These are phyloP conservation scores for Debaryomycetaceae sp. DNA, from an alignment of 1,139 yeast genomes.

Conservation along the genomic window DNA sequence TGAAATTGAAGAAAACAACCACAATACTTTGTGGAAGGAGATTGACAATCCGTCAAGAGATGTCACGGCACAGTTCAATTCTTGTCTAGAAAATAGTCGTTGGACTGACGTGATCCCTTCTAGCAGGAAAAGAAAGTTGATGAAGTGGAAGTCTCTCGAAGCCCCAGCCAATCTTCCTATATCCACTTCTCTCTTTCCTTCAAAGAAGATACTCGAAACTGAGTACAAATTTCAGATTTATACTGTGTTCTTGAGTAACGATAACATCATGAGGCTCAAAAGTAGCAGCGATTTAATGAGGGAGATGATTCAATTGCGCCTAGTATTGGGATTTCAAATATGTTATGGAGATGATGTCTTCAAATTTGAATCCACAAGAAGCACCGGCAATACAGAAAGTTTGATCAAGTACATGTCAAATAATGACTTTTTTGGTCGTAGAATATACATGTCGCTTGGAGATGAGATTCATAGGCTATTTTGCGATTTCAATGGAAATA, in stretches of 20 bases:
- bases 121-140: constrained; percentile 57
- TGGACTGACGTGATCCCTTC: constrained; percentile 90
- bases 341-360: constrained; percentile 69
- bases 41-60: constrained; percentile 69
- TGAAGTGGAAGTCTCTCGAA: constrained; percentile 90
- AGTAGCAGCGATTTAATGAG: constrained; percentile 66
- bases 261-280: constrained; percentile 47
- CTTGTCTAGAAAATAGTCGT: constrained; percentile 44
- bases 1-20: constrained; percentile 5
- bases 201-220: constrained; percentile 57
- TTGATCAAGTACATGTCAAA: constrained; percentile 43
- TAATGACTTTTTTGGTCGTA: constrained; percentile 46
- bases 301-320: constrained; percentile 82
- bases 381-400: constrained; percentile 51
- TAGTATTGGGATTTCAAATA: constrained; percentile 86
- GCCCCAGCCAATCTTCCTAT: constrained; percentile 93
- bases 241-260: constrained; percentile 57
- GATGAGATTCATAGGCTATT: constrained; percentile 82
- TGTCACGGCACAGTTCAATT: constrained; percentile 40
- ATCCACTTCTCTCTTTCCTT: constrained; percentile 74
- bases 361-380: constrained; percentile 59
- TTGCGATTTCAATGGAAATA: constrained; percentile 63
- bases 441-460: constrained; percentile 71
- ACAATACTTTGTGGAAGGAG: constrained; percentile 56
- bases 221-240: constrained; percentile 64